Evolutionary conservation across 768 basidiomycete species (phyloP).

Genomic region (Tremella fuciformis): DNA sequence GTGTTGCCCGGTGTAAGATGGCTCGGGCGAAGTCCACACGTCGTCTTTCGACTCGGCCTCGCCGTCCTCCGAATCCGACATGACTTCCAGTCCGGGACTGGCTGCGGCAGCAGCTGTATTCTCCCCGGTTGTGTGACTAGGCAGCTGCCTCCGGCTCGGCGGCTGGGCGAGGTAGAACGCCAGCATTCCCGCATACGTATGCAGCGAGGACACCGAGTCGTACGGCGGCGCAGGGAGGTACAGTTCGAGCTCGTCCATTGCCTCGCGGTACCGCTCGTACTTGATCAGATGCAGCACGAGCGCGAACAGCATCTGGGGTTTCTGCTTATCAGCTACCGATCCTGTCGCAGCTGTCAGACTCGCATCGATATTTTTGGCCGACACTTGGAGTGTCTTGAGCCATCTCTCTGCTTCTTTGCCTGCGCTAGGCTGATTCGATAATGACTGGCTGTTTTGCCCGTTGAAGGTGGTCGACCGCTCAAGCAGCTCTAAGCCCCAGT

Average conservation of each 20-base stretch:
- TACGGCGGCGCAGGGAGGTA: conserved; percentile 82
- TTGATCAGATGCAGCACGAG: conserved; percentile 67
- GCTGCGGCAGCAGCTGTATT: too few relatives aligned
- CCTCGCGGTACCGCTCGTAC: conserved; percentile 62
- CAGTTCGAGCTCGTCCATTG: conserved; percentile 83
- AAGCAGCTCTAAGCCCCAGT: conserved; percentile 46
- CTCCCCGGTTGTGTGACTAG: too few relatives aligned
- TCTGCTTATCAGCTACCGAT: conserved; percentile 55
- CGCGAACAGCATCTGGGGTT: conserved; percentile 71
- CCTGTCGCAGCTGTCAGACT: conserved; percentile 13
- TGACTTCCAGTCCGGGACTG: too few relatives aligned
- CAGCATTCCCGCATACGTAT: conserved; percentile 77
- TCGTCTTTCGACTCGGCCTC: too few relatives aligned
- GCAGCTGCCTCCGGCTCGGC: too few relatives aligned
- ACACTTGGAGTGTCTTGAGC: conserved; percentile 33
- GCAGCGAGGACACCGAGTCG: conserved; percentile 73
- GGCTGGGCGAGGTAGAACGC: conserved; percentile 57
- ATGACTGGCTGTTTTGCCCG: neutral
- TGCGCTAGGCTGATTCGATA: conserved; percentile 8
- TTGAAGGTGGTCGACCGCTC: neutral
- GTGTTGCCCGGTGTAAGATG: neutral
- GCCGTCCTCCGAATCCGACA: too few relatives aligned
- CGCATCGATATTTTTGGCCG: conserved; percentile 38
- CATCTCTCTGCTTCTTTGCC: conserved; percentile 36
- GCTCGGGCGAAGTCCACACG: too few relatives aligned